A percentile compares a stretch with the other conserved stretches of the same genome.
These are phyloP conservation scores for Ceratocystis colombiana DNA, from an alignment of 2,329 filamentous ascomycete species.

Conservation along the genomic window DNA sequence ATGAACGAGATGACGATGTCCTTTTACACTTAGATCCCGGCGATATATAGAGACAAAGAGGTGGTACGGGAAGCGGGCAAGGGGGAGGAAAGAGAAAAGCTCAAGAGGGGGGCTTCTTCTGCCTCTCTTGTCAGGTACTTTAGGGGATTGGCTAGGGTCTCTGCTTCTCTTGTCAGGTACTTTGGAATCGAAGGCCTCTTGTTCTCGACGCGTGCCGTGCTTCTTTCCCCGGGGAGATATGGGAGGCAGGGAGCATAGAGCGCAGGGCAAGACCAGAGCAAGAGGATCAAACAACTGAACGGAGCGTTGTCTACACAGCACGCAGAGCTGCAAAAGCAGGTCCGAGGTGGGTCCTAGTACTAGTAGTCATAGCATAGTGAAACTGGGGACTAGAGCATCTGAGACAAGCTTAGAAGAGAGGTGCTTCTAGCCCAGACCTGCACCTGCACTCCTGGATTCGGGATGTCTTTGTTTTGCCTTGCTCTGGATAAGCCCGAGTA, in stretches of 20 bases:
- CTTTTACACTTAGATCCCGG: background rate
- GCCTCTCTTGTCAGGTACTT: background rate
- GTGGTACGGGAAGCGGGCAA: background rate
- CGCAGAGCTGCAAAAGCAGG: constrained; percentile 5
- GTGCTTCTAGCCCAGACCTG: background rate
- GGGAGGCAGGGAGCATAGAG: background rate
- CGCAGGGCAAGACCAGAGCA: background rate
- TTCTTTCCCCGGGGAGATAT: background rate
- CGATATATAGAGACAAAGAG: background rate
- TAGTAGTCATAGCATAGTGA: background rate
- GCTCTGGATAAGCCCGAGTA: background rate
- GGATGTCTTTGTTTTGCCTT: background rate
- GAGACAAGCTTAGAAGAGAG: background rate
- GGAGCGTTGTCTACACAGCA: constrained; percentile 1
- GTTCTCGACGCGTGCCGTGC: background rate
- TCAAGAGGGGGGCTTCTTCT: background rate
- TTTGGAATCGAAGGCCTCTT: background rate
- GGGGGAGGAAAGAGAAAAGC: constrained; percentile 1
- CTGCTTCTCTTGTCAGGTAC: background rate
- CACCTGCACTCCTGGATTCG: background rate
- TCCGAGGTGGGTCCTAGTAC: background rate
- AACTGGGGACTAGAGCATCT: background rate
- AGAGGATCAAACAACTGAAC: constrained; percentile 10
- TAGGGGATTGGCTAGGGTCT: too few species aligned
- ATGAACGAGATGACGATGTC: background rate